These are phyloP conservation scores for Septoria linicola DNA, from an alignment of 2,329 filamentous ascomycete species.

Conservation along the genomic window DNA sequence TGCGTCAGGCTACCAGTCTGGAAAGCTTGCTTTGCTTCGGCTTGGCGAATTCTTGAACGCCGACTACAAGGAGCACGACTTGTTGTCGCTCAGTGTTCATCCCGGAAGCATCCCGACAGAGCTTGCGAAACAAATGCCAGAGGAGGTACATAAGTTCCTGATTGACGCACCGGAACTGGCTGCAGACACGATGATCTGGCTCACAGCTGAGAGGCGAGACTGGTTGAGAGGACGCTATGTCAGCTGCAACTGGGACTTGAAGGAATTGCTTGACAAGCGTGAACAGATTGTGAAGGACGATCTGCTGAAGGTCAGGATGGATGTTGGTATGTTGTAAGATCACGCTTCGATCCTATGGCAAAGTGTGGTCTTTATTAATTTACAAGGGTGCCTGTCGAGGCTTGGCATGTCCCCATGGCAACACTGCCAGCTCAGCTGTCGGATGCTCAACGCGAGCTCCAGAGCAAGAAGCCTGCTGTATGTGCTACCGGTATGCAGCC, in stretches of 20 bases:
- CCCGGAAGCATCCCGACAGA: slow-evolving; percentile 50
- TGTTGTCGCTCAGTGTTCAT: slow-evolving; percentile 47
- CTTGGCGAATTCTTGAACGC: slow-evolving; percentile 47
- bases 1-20: slow-evolving; percentile 47
- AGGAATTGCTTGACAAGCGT: slow-evolving; percentile 38
- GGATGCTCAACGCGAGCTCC: not conserved
- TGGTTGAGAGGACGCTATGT: slow-evolving; percentile 44
- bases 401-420: slow-evolving; percentile 8
- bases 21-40: slow-evolving; percentile 48
- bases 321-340: slow-evolving; percentile 22
- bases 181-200: slow-evolving; percentile 37
- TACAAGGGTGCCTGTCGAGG: not conserved
- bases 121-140: slow-evolving; percentile 40
- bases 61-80: slow-evolving; percentile 47
- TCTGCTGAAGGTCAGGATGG: slow-evolving; percentile 38
- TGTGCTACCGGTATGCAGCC: not conserved
- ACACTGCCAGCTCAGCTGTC: not conserved
- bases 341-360: not conserved
- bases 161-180: slow-evolving; percentile 37
- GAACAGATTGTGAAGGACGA: slow-evolving; percentile 39
- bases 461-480: not conserved
- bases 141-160: slow-evolving; percentile 25
- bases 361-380: not conserved
- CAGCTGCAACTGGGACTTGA: slow-evolving; percentile 43
- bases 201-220: slow-evolving; percentile 34